phyloP scores from a whole-genome alignment of 495 filamentous ascomycete genomes.

The Neurospora tetraspora region DNA sequence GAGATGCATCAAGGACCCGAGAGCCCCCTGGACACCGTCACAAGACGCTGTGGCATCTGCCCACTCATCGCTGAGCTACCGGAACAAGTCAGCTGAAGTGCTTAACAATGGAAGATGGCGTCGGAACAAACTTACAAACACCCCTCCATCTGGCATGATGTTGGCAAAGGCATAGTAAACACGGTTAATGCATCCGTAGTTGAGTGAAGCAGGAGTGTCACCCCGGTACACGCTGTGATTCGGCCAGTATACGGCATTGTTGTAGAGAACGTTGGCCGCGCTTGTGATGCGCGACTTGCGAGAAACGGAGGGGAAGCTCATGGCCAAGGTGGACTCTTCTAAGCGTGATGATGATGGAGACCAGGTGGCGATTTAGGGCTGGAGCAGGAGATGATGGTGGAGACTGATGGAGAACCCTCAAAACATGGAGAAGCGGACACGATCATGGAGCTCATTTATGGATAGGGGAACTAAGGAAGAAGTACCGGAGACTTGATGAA shows the following conservation, averaged over 20 bases:
- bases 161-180: slow-evolving; percentile 89
- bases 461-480: neutral
- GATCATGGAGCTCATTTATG: slow-evolving; percentile 7
- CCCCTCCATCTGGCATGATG: slow-evolving; percentile 66
- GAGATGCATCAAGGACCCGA: slow-evolving; percentile 64
- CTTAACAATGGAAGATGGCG: slow-evolving; percentile 2
- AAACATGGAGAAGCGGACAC: slow-evolving; percentile 4
- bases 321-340: neutral
- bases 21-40: slow-evolving; percentile 66
- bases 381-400: slow-evolving; percentile 1
- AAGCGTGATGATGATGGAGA: neutral
- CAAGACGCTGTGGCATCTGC: slow-evolving; percentile 73
- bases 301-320: slow-evolving; percentile 22
- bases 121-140: slow-evolving; percentile 54
- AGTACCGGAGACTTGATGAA: slow-evolving; percentile 6
- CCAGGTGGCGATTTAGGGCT: slow-evolving; percentile 4
- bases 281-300: slow-evolving; percentile 32
- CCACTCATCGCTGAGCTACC: slow-evolving; percentile 76
- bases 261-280: slow-evolving; percentile 40
- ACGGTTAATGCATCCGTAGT: slow-evolving; percentile 53
- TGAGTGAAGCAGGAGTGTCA: slow-evolving; percentile 67
- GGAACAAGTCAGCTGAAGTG: slow-evolving; percentile 15
- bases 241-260: slow-evolving; percentile 84
- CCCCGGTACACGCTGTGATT: slow-evolving; percentile 74
- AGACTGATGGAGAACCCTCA: neutral